Evolutionary conservation across 164 flowering plant species (phyloP), one percentile per base, ranked within the genome.

Genomic region (Stephania yunnanensis): DNA sequence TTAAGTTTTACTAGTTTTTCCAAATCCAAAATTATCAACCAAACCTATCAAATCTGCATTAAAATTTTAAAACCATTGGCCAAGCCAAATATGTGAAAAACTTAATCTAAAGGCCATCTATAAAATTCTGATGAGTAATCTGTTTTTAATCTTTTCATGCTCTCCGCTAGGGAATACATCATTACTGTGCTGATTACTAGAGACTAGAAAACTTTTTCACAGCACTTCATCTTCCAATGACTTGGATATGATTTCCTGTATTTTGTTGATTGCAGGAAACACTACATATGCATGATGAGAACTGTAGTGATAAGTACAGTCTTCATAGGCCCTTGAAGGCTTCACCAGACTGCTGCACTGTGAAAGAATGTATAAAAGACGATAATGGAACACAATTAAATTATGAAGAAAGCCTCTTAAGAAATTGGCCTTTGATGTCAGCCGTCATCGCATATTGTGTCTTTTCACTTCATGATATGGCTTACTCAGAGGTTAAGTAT

Each of bases 391-490:
- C 31, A 46, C 61, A 46, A 48, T 22, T 80, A 25, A 10, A 74
- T 79, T 61, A 88, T 45, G 75, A 79, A 4, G 10, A 67, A 75
- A 92, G 85, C 68, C 90, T 94, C 36, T 6, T 89, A 8, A 88
- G 68, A 86, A 94, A 94, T 73, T 91, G 98, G 98, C 91, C 94
- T 8, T 80, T 92, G 73, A 91, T 94, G 89, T 94, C 98, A 58
- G 81, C 93, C 17, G 90, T 94, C 63, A 77, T 92, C 66, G 86
- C 88, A 13, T 92, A 91, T 69, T 91, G 95, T 75, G 77, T 91
- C 61, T 90, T 92, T 78, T 89, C 97, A 22, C 93, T 94, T 74
- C 93, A 90, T 82, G 96, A 92, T 71, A 90, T 88, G 87, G 97
- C 96, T 63, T 91, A 89, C 73, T 44, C 90, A 52, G 98, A 94